Percentiles rank a stretch among this genome's conserved stretches.
phyloP scores from a whole-genome alignment of 2,329 filamentous ascomycete genomes.

The Trichoderma cornu-damae region DNA sequence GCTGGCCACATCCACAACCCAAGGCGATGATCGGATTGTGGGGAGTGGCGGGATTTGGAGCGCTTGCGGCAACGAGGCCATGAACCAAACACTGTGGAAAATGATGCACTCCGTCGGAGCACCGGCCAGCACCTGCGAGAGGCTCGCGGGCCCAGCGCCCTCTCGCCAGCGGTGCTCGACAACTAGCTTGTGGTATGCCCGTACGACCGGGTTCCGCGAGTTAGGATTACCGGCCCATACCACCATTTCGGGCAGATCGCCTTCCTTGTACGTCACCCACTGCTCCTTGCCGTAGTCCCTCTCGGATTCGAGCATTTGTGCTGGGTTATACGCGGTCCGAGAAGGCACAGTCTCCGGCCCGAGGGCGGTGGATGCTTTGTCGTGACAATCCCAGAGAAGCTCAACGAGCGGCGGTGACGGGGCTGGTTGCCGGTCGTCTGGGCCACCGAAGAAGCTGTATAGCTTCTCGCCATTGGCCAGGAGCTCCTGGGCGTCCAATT shows the following conservation, averaged over 20 bases:
- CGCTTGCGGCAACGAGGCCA: constrained; percentile 38
- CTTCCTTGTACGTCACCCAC: background rate
- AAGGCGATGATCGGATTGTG: background rate
- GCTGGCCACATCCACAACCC: background rate
- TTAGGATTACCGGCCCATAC: constrained; percentile 46
- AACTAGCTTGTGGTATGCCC: constrained; percentile 45
- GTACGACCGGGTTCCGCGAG: constrained; percentile 36
- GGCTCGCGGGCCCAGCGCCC: constrained; percentile 43
- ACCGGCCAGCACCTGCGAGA: constrained; percentile 46
- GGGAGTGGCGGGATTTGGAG: constrained; percentile 26
- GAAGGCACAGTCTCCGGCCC: background rate
- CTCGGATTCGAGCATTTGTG: background rate
- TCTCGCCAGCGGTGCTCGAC: constrained; percentile 33
- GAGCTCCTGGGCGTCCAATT: constrained; percentile 40
- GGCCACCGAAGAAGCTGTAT: constrained; percentile 45
- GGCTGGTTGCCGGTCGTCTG: constrained; percentile 16
- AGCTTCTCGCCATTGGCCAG: constrained; percentile 35
- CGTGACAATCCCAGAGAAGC: background rate
- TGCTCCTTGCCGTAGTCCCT: background rate
- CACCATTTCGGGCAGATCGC: constrained; percentile 4
- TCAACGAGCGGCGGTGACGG: background rate
- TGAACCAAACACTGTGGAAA: constrained; percentile 50
- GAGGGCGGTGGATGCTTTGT: background rate
- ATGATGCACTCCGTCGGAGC: constrained; percentile 43
- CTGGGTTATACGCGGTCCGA: background rate